phyloP scores from a whole-genome alignment of 202 grass and related monocot species.

The Bolboschoenoplectus hybrid region DNA sequence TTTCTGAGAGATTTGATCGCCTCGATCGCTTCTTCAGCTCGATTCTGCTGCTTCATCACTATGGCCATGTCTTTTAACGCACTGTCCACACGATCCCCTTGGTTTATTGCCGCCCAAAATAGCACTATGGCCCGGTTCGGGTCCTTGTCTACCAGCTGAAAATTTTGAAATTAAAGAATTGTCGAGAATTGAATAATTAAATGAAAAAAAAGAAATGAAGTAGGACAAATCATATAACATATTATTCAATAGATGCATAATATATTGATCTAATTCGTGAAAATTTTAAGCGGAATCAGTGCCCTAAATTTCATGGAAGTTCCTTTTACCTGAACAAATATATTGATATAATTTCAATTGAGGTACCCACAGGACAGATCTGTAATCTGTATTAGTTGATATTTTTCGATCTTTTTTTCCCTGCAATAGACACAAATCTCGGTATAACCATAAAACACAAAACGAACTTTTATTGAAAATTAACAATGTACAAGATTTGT shows the following conservation, averaged over 20 bases:
- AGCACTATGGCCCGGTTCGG: conserved; percentile 84
- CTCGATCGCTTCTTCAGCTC: conserved; percentile 94
- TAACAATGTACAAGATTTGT: conserved; percentile 2
- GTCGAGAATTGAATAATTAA: background rate
- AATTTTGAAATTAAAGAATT: background rate
- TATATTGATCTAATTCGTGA: background rate
- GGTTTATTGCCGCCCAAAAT: conserved; percentile 94
- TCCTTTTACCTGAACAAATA: no score
- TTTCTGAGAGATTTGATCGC: conserved; percentile 92
- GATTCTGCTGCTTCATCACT: conserved; percentile 99
- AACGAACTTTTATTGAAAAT: background rate
- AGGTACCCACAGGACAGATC: background rate
- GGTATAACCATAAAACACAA: background rate
- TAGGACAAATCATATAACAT: background rate
- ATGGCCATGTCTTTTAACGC: conserved; percentile 99
- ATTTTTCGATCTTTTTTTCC: background rate
- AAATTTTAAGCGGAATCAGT: no score
- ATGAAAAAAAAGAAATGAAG: background rate
- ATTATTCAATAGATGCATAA: background rate
- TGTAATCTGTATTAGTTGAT: background rate
- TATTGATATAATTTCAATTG: background rate
- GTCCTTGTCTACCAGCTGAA: conserved; percentile 93
- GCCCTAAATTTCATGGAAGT: no score
- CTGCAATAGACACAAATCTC: background rate
- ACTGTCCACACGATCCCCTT: conserved; percentile 88